Conservation (phyloP, 805 yeast species). For the Nakazawaea holstii region DNA sequence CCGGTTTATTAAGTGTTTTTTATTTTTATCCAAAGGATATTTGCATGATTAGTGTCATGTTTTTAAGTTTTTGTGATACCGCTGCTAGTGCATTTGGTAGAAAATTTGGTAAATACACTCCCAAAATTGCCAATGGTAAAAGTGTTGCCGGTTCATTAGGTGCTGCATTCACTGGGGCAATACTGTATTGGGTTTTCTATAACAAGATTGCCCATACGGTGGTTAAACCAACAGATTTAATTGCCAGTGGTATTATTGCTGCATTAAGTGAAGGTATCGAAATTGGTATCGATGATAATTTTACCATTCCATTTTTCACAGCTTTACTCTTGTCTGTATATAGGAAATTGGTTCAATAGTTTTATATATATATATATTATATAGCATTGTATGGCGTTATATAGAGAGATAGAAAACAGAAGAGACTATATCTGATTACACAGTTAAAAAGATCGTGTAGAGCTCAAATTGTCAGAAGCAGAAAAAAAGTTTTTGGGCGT, state of each 20-base stretch:
- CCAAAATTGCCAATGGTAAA: conserved; percentile 67
- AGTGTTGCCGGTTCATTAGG: conserved; percentile 89
- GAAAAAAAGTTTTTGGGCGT: too few species aligned
- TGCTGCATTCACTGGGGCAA: conserved; percentile 69
- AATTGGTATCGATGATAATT: conserved; percentile 80
- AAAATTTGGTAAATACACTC: conserved; percentile 77
- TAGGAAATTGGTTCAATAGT: conserved; percentile 5
- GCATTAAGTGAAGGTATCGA: conserved; percentile 84
- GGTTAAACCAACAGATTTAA: conserved; percentile 51
- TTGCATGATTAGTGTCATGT: conserved; percentile 63
- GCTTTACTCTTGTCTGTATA: conserved; percentile 47
- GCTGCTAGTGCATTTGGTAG: conserved; percentile 95
- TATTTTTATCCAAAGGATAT: conserved; percentile 74
- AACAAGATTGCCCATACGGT: conserved; percentile 64
- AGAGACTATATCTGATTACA: too few species aligned
- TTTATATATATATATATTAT: too few species aligned
- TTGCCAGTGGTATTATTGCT: conserved; percentile 71
- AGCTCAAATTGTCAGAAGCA: neutral
- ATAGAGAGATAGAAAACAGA: neutral
- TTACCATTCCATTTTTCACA: conserved; percentile 88
- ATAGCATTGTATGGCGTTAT: neutral
- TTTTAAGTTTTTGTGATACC: conserved; percentile 95
- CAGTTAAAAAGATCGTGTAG: neutral
- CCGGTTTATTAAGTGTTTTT: conserved; percentile 74
- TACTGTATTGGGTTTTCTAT: conserved; percentile 64